A percentile compares a stretch with the other conserved stretches of the same genome.
Conservation (phyloP, 1,284 basidiomycete genomes). For the Rhodotorula sp. region DNA sequence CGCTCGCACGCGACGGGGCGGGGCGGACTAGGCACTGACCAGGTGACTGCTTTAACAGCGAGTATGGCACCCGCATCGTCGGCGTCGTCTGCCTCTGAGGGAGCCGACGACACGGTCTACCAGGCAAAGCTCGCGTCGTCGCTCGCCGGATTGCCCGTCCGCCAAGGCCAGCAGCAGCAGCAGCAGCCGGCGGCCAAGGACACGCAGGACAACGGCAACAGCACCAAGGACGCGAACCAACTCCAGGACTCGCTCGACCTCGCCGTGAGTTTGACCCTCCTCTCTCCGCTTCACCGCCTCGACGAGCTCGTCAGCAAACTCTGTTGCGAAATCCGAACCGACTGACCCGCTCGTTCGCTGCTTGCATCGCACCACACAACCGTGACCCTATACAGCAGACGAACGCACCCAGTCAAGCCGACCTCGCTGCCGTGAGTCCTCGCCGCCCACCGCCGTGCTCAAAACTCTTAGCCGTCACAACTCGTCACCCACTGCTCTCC, state of each 20-base stretch:
- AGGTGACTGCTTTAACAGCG: not conserved
- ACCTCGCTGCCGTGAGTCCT: constrained; percentile 18
- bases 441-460: not conserved
- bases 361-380: not conserved
- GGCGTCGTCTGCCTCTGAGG: constrained; percentile 20
- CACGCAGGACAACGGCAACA: constrained; percentile 1
- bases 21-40: not conserved
- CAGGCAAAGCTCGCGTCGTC: constrained; percentile 27
- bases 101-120: constrained; percentile 2
- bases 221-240: constrained; percentile 45
- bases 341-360: not conserved
- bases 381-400: constrained; percentile 5
- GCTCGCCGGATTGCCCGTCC: constrained; percentile 33
- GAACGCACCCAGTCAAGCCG: constrained; percentile 6
- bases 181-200: not conserved
- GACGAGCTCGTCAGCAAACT: not conserved
- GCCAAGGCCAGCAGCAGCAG: constrained; percentile 11
- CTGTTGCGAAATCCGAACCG: too few relatives aligned
- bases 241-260: constrained; percentile 61
- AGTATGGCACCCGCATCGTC: constrained; percentile 20
- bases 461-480: not conserved
- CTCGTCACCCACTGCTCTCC: not conserved
- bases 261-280: constrained; percentile 49
- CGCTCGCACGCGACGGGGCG: not conserved
- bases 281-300: not conserved